Evolutionary conservation across 495 filamentous ascomycete genomes (phyloP).

Genomic region (Filosporella fistucella): DNA sequence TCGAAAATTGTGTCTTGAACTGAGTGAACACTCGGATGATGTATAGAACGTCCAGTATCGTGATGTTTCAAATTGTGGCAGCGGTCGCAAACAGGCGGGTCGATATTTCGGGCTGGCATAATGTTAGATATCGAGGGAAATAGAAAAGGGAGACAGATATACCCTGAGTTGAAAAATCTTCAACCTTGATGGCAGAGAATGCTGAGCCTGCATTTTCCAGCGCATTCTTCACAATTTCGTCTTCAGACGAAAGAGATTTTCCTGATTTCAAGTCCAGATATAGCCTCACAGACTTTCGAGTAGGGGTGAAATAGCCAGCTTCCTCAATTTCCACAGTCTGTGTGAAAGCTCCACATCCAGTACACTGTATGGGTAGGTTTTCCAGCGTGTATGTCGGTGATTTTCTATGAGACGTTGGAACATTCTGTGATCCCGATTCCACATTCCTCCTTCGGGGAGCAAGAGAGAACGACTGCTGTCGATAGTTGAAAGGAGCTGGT

Average conservation of each 20-base stretch:
- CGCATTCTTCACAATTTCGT: constrained; percentile 28
- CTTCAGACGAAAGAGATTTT: constrained; percentile 17
- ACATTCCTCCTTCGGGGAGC: no score
- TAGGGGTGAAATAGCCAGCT: constrained; percentile 70
- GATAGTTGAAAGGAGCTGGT: background rate
- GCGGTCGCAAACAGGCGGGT: constrained; percentile 67
- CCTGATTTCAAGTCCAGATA: constrained; percentile 33
- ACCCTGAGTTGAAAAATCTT: constrained; percentile 6
- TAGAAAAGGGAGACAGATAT: constrained; percentile 2
- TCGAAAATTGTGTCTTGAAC: constrained; percentile 78
- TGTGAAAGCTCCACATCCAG: constrained; percentile 83
- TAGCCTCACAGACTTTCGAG: constrained; percentile 44
- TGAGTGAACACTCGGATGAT: constrained; percentile 72
- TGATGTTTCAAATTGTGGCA: constrained; percentile 82
- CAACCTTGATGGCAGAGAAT: background rate
- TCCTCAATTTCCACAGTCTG: constrained; percentile 65
- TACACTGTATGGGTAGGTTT: constrained; percentile 61
- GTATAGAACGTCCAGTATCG: constrained; percentile 59
- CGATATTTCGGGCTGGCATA: constrained; percentile 7
- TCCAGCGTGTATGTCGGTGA: background rate
- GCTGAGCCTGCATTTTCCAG: constrained; percentile 19
- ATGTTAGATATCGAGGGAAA: background rate
- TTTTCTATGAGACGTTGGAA: background rate
- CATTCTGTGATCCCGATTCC: no score
- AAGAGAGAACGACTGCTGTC: background rate